A percentile compares a stretch with the other conserved stretches of the same genome.
Conservation (phyloP, 805 yeast genomes). For the Tetrapisispora taiwanensis region DNA sequence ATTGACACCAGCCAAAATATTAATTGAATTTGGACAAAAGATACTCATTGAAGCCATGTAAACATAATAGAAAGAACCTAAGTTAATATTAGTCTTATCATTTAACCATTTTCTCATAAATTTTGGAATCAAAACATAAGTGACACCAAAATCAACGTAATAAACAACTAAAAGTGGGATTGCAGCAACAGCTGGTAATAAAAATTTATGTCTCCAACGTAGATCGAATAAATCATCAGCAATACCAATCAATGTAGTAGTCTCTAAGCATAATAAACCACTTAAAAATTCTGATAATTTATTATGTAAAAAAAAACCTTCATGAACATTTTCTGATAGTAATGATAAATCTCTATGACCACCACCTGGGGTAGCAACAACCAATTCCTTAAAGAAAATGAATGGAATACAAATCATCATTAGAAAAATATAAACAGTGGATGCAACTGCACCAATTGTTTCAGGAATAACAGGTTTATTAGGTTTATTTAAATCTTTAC, state of each 20-base stretch:
- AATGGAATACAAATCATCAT: slow-evolving; percentile 85
- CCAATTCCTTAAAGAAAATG: slow-evolving; percentile 66
- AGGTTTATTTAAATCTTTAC: slow-evolving; percentile 73
- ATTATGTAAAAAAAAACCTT: slow-evolving; percentile 56
- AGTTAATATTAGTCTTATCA: slow-evolving; percentile 41
- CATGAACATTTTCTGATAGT: neutral
- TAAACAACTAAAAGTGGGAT: slow-evolving; percentile 86
- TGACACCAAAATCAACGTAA: slow-evolving; percentile 87
- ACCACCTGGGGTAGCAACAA: slow-evolving; percentile 47
- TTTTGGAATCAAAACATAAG: slow-evolving; percentile 74
- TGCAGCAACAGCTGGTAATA: slow-evolving; percentile 88
- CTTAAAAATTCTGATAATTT: slow-evolving; percentile 79
- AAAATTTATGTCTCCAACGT: slow-evolving; percentile 95
- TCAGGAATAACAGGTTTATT: slow-evolving; percentile 76
- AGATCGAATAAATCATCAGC: slow-evolving; percentile 93
- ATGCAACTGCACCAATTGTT: slow-evolving; percentile 83
- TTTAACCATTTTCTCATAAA: slow-evolving; percentile 39
- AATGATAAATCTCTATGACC: slow-evolving; percentile 36
- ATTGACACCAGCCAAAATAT: slow-evolving; percentile 90
- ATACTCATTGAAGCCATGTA: slow-evolving; percentile 91
- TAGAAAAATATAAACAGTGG: slow-evolving; percentile 66
- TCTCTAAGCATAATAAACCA: slow-evolving; percentile 72
- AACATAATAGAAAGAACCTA: slow-evolving; percentile 69
- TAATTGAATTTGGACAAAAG: slow-evolving; percentile 92
- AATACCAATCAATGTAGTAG: slow-evolving; percentile 76